phyloP scores from a whole-genome alignment of 164 flowering plant genomes.

The Liriodendron chinense region DNA sequence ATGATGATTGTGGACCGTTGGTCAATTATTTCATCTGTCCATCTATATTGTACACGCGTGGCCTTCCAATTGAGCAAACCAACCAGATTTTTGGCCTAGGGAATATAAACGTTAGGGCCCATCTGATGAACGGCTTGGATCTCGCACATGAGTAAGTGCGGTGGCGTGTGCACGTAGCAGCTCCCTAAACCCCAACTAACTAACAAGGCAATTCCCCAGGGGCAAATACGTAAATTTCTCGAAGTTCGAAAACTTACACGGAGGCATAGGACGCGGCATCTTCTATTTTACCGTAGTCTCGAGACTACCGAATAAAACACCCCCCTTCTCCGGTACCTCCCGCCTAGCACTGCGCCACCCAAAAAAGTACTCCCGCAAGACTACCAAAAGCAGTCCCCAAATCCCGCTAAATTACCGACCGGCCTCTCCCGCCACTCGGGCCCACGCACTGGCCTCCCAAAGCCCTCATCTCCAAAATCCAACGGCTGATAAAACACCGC shows the following conservation, averaged over 20 bases:
- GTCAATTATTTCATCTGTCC: too few species aligned
- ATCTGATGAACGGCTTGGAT: background rate
- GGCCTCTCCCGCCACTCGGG: conserved; percentile 5
- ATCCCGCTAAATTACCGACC: background rate
- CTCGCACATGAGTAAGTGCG: background rate
- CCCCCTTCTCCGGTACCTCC: background rate
- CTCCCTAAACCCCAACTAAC: background rate
- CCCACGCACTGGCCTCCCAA: background rate
- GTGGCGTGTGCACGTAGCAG: background rate
- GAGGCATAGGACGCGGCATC: background rate
- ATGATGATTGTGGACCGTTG: too few species aligned
- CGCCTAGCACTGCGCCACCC: conserved; percentile 2
- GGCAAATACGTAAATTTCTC: background rate
- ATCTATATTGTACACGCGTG: too few species aligned
- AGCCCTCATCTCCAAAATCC: background rate
- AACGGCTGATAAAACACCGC: background rate
- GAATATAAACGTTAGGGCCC: background rate
- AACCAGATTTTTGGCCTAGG: too few species aligned
- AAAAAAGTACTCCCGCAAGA: background rate
- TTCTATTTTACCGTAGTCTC: background rate
- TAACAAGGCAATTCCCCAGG: background rate
- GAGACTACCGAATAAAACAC: background rate
- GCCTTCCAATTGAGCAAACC: too few species aligned
- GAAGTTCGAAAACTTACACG: too few species aligned
- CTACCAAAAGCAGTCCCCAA: background rate